Evolutionary conservation across 495 filamentous ascomycete species (phyloP).

Genomic region (Hypoxylon lienhwacheense): DNA sequence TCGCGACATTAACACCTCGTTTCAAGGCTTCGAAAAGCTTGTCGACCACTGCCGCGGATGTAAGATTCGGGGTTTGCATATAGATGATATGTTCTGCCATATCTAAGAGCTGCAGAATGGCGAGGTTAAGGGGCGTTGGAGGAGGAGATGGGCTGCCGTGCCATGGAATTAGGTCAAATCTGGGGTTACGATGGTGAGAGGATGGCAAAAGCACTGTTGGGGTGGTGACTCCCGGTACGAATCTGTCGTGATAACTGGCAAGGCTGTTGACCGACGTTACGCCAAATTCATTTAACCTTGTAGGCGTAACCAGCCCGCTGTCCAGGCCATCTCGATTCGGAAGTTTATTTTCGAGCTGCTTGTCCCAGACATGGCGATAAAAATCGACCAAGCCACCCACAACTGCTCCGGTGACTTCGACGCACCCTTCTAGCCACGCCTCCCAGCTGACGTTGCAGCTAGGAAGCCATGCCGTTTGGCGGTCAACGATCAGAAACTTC

Average conservation of each 20-base stretch:
- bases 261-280: slow-evolving; percentile 19
- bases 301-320: neutral
- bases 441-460: slow-evolving; percentile 80
- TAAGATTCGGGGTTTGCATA: slow-evolving; percentile 74
- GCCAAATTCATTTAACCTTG: slow-evolving; percentile 10
- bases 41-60: slow-evolving; percentile 57
- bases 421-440: slow-evolving; percentile 70
- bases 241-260: slow-evolving; percentile 1
- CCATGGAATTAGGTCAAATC: slow-evolving; percentile 51
- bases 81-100: slow-evolving; percentile 57
- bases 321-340: neutral
- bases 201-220: slow-evolving; percentile 67
- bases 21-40: slow-evolving; percentile 55
- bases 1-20: slow-evolving; percentile 63
- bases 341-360: slow-evolving; percentile 27
- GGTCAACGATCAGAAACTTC: slow-evolving; percentile 73
- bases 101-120: slow-evolving; percentile 57
- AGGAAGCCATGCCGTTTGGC: slow-evolving; percentile 60
- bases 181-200: slow-evolving; percentile 65
- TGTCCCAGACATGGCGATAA: slow-evolving; percentile 60
- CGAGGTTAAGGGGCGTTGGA: slow-evolving; percentile 66
- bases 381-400: slow-evolving; percentile 59
- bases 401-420: slow-evolving; percentile 60
- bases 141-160: slow-evolving; percentile 50
- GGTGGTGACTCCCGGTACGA: slow-evolving; percentile 13